A percentile compares a stretch with the other conserved stretches of the same genome.
phyloP scores from a whole-genome alignment of 202 grass and related monocot genomes.

The Bolboschoenoplectus hybrid region DNA sequence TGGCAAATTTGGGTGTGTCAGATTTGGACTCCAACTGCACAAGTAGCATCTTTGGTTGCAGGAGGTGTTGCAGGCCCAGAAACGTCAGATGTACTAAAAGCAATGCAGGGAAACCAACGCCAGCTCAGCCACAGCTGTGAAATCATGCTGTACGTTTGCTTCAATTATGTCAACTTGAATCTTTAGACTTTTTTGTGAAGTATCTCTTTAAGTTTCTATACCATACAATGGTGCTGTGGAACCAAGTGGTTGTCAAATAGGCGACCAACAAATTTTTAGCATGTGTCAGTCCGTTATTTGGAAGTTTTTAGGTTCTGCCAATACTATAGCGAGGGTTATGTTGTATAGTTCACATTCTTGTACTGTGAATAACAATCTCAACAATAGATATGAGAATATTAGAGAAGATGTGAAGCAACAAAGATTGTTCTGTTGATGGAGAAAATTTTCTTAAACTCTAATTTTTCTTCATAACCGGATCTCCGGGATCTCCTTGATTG shows the following conservation, averaged over 20 bases:
- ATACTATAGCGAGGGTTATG: slow-evolving; percentile 8
- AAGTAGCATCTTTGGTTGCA: slow-evolving; percentile 60
- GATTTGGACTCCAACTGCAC: slow-evolving; percentile 90
- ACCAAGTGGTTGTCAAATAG: neutral
- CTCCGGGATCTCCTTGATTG: slow-evolving; percentile 15
- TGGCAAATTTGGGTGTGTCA: slow-evolving; percentile 36
- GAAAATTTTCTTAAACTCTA: slow-evolving; percentile 15
- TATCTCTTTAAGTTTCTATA: neutral
- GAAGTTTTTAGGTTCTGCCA: neutral
- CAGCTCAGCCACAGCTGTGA: slow-evolving; percentile 73
- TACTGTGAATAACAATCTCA: slow-evolving; percentile 16
- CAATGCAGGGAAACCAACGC: slow-evolving; percentile 85
- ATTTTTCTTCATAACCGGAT: slow-evolving; percentile 22
- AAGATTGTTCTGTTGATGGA: neutral
- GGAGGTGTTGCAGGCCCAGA: slow-evolving; percentile 64
- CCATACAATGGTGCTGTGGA: neutral
- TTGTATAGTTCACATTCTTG: neutral
- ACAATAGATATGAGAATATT: neutral
- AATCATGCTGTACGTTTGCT: slow-evolving; percentile 59
- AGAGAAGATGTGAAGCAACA: neutral
- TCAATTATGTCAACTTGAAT: slow-evolving; percentile 13
- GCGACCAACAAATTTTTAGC: neutral
- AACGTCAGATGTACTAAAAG: slow-evolving; percentile 64
- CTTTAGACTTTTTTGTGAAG: neutral
- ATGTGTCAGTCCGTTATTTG: neutral